Evolutionary conservation across 176 grass and related monocot species (phyloP).

Genomic region (Triticum urartu): DNA sequence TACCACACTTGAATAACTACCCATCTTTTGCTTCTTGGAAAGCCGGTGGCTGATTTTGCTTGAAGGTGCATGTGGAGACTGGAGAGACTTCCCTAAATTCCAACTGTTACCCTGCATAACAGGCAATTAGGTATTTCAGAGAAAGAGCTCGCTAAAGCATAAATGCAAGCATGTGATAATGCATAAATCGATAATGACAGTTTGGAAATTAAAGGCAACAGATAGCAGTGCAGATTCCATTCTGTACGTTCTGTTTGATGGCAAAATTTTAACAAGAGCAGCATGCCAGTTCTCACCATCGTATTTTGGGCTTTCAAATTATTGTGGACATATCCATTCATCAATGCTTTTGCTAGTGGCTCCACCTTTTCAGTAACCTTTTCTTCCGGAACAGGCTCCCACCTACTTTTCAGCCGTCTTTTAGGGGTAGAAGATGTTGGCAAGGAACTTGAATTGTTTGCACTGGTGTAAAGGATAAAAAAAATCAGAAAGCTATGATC

Average conservation of each 20-base stretch:
- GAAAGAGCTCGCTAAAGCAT: background rate
- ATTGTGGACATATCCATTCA: slow-evolving; percentile 30
- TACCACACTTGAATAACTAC: slow-evolving; percentile 36
- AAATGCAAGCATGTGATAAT: background rate
- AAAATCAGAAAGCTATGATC: slow-evolving; percentile 3
- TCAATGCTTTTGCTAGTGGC: slow-evolving; percentile 36
- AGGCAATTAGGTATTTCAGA: slow-evolving; percentile 17
- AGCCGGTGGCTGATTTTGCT: slow-evolving; percentile 52
- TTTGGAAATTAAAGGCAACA: background rate
- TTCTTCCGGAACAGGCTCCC: slow-evolving; percentile 76
- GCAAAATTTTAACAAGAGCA: slow-evolving; percentile 12
- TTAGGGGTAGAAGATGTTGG: slow-evolving; percentile 36
- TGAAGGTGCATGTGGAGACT: slow-evolving; percentile 38
- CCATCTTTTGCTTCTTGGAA: slow-evolving; percentile 61
- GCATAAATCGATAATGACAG: background rate
- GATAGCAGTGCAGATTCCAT: background rate
- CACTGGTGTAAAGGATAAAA: slow-evolving; percentile 40
- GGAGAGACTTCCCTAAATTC: slow-evolving; percentile 48
- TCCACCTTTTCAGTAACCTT: slow-evolving; percentile 55
- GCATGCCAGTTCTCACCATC: slow-evolving; percentile 41
- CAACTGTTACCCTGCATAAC: slow-evolving; percentile 45
- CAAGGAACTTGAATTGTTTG: slow-evolving; percentile 51
- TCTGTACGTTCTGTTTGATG: background rate
- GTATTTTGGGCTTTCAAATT: slow-evolving; percentile 49
- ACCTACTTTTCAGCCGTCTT: slow-evolving; percentile 81